phyloP scores from a whole-genome alignment of 2,329 filamentous ascomycete genomes.

The Huntiella omanensis region DNA sequence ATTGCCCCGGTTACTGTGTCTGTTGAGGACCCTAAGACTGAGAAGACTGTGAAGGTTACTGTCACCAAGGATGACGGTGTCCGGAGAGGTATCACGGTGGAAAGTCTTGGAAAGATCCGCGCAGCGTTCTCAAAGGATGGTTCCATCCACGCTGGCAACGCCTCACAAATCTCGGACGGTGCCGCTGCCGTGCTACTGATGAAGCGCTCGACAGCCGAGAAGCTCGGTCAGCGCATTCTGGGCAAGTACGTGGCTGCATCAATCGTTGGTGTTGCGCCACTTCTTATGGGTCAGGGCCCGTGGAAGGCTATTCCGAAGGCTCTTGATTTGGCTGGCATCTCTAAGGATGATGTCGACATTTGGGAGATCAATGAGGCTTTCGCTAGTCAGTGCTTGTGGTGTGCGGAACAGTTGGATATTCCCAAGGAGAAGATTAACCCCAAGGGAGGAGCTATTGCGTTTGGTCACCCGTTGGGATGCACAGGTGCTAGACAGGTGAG shows the following conservation, averaged over 20 bases:
- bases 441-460: constrained; percentile 90
- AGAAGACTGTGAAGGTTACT: constrained; percentile 65
- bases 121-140: constrained; percentile 84
- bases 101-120: constrained; percentile 78
- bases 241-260: constrained; percentile 82
- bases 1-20: constrained; percentile 74
- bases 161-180: constrained; percentile 86
- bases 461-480: constrained; percentile 86
- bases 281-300: constrained; percentile 90
- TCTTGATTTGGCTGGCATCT: constrained; percentile 69
- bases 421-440: constrained; percentile 83
- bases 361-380: constrained; percentile 99
- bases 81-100: constrained; percentile 64
- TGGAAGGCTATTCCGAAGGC: constrained; percentile 92
- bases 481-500: constrained; percentile 88
- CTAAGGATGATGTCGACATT: constrained; percentile 82
- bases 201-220: constrained; percentile 80
- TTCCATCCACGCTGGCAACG: constrained; percentile 89
- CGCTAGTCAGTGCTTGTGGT: constrained; percentile 87
- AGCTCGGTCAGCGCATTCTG: constrained; percentile 69
- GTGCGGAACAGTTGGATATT: constrained; percentile 69
- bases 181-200: constrained; percentile 90
- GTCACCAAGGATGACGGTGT: constrained; percentile 79
- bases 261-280: constrained; percentile 72
- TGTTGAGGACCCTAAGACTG: constrained; percentile 78